Evolutionary conservation across 495 filamentous ascomycete species (phyloP).

Genomic region (Penicillium verhagenii): DNA sequence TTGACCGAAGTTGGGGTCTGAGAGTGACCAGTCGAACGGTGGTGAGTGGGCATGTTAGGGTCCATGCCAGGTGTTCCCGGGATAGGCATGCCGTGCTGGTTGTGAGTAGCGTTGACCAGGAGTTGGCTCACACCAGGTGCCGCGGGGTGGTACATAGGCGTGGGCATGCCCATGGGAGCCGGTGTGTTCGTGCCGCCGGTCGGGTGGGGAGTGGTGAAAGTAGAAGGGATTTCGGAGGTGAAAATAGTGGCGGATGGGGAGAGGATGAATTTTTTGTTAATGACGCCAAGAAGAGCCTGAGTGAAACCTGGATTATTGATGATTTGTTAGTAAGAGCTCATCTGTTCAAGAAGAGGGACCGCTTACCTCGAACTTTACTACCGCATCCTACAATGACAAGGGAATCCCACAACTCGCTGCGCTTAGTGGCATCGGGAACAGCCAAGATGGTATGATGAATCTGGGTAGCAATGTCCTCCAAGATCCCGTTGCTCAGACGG

Average conservation of each 20-base stretch:
- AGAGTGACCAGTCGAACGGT: constrained; percentile 72
- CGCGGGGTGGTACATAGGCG: constrained; percentile 41
- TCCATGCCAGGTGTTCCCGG: constrained; percentile 41
- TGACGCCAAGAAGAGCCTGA: constrained; percentile 75
- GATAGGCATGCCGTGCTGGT: constrained; percentile 49
- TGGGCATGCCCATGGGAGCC: constrained; percentile 55
- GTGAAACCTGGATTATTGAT: constrained; percentile 67
- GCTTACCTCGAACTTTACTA: constrained; percentile 70
- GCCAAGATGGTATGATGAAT: constrained; percentile 78
- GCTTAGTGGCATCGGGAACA: constrained; percentile 74
- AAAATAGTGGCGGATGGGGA: constrained; percentile 95
- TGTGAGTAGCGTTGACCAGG: constrained; percentile 84
- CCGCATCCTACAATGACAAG: constrained; percentile 88
- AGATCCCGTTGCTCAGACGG: constrained; percentile 57
- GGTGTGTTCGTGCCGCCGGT: constrained; percentile 94
- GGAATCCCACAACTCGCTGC: constrained; percentile 85
- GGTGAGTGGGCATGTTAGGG: constrained; percentile 26
- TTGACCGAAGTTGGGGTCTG: constrained; percentile 90
- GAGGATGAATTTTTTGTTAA: constrained; percentile 80
- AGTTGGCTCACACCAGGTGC: constrained; percentile 81
- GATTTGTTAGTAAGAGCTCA: constrained; percentile 2
- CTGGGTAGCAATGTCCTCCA: constrained; percentile 76
- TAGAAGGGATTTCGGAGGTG: constrained; percentile 89
- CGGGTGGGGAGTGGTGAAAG: constrained; percentile 82
- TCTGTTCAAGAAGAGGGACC: not conserved